Evolutionary conservation across 495 filamentous ascomycete species (phyloP), one percentile per base, ranked within the genome.

Genomic region (Hypoxylon trugodes): DNA sequence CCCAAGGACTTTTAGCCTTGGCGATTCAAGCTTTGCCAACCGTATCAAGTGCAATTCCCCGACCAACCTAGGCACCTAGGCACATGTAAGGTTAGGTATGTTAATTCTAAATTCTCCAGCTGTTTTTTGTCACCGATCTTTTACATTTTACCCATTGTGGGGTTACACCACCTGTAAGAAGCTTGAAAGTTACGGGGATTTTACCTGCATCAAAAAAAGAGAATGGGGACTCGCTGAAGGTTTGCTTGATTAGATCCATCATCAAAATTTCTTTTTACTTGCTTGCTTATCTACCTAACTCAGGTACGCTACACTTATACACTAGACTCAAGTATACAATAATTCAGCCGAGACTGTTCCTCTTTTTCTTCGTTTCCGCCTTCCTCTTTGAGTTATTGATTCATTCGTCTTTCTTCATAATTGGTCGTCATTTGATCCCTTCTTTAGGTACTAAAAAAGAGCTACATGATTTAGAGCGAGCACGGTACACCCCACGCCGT

Each of bases 1-100:
- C n/a, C n/a, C n/a, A n/a, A n/a, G n/a, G n/a, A n/a, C n/a, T n/a
- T n/a, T n/a, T n/a, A n/a, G n/a, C n/a, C 57, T 61, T 60, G 51
- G 56, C 57, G 43, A 47, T 57, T 54, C 65, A 68, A 68, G 65
- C 65, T 68, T 68, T 67, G 58, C 47, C 58, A 62, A 61, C 19
- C 37, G 51, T 21, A 24, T 24, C 28, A 37, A 21, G 25, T 61
- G 47, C 50, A 12, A n/a, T n/a, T n/a, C n/a, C n/a, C n/a, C n/a
- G n/a, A n/a, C n/a, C n/a, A 51, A 32, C 55, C 54, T 52, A 49
- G 46, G 40, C 38, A 15, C 55, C 59, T 61, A 59, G 59, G 53
- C n/a, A n/a, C n/a, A n/a, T n/a, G n/a, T n/a, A n/a, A n/a, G n/a
- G n/a, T n/a, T n/a, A n/a, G n/a, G n/a, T n/a, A n/a, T n/a, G n/a